Base-by-base conservation (phyloP, 345 rosid genomes). In the Raphanus sativus region DNA sequence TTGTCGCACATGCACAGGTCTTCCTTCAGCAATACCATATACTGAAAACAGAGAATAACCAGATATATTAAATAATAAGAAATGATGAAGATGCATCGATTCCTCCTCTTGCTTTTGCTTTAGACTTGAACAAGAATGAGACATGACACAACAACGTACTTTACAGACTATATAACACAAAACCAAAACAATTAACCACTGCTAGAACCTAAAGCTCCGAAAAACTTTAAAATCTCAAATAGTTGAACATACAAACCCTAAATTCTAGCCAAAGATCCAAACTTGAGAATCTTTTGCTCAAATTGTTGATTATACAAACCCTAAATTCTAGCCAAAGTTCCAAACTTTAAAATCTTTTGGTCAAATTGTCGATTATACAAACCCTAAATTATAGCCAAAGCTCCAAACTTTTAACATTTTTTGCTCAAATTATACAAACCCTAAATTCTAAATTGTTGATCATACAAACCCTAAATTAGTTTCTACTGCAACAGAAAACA, bases 1-100 rank as follows among this genome's bases (percentile, higher is more conserved):
- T 45, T 85, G 87, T 84, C 89, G 87, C 85, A 62, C 91, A 62
- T 85, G 85, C 8, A 86, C 92, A 60, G 97, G 90, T 80, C 88
- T 87, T 82, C 98, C 98, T 84, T 90, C 97, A 82, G 89, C 95
- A 67, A 90, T 85, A 65, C 90, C 95, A 81, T 89, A 82, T 30
- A 96, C 98, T 92, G 80, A 62, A 72, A 68, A 52, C 21, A 55
- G 10, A 65, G 6, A 71, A 34, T 42, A 74, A 64, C 2, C 33
- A 15, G 33, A 33, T 8, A 67, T 16, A 25, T 32, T 60, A 16
- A 48, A 48, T 33, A 15, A 32, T 62, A 61, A 16, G 17, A 66
- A 60, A 1, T 1, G 40, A 28, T 45, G 72, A 77, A 65, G 15
- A 63, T 1, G 45, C 66, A 64, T 62, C 15, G 8, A 62, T 11